phyloP scores from a whole-genome alignment of 805 yeast species.

The Metschnikowia colocasiae region DNA sequence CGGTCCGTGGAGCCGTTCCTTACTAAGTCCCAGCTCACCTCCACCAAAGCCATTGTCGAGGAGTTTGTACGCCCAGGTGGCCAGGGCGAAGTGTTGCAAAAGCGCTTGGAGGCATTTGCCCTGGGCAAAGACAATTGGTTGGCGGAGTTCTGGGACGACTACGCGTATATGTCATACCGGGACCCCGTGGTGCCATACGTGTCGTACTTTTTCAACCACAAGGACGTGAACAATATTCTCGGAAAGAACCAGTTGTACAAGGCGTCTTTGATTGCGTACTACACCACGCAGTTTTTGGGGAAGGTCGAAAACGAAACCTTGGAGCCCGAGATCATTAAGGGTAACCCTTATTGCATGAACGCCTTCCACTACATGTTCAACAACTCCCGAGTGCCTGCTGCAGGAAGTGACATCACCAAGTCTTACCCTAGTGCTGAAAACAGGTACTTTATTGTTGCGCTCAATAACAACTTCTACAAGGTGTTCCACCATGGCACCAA shows the following conservation, averaged over 20 bases:
- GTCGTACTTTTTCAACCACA: constrained; percentile 84
- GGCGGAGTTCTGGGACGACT: constrained; percentile 88
- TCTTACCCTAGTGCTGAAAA: constrained; percentile 48
- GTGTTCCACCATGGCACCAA: constrained; percentile 53
- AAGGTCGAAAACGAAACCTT: constrained; percentile 66
- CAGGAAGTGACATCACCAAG: constrained; percentile 59
- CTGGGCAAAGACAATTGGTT: constrained; percentile 78
- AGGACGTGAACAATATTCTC: constrained; percentile 55
- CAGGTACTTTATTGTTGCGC: constrained; percentile 67
- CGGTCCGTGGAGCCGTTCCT: constrained; percentile 68
- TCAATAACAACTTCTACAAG: constrained; percentile 79
- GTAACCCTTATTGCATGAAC: constrained; percentile 90
- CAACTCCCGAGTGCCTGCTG: constrained; percentile 75
- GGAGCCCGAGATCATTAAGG: constrained; percentile 76
- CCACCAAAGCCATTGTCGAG: constrained; percentile 53
- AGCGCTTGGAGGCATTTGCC: constrained; percentile 57
- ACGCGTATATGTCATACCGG: constrained; percentile 83
- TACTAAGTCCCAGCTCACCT: constrained; percentile 46
- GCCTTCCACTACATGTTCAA: constrained; percentile 89
- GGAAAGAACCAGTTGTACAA: constrained; percentile 65
- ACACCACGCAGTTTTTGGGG: constrained; percentile 64
- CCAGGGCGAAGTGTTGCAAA: constrained; percentile 64
- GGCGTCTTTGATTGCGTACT: constrained; percentile 69
- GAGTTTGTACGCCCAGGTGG: constrained; percentile 64
- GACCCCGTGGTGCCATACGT: constrained; percentile 96